Percentiles rank a stretch among this genome's conserved stretches.
phyloP scores from a whole-genome alignment of 306 rosid genomes.

The Pterocarpus santalinus region DNA sequence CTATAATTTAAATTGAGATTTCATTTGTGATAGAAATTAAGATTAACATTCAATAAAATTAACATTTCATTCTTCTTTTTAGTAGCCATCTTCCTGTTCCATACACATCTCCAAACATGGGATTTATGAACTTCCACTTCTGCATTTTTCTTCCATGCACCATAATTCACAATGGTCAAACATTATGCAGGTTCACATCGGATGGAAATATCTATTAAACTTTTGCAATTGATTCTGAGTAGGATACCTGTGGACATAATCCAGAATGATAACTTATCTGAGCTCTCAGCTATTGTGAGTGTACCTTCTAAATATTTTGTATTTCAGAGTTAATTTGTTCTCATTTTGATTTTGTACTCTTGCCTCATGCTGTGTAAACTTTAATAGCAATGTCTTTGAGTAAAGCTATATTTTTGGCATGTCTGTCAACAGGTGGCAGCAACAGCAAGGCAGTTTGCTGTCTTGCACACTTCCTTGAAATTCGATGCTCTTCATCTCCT shows the following conservation, averaged over 20 bases:
- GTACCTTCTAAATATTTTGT: conserved; percentile 12
- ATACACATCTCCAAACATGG: conserved; percentile 4
- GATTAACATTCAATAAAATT: not conserved
- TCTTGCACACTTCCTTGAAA: conserved; percentile 77
- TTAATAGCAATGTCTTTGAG: not conserved
- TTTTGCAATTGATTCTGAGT: conserved; percentile 67
- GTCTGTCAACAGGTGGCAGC: conserved; percentile 62
- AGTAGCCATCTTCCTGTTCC: conserved; percentile 28
- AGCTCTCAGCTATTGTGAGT: conserved; percentile 81
- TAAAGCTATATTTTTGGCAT: conserved; percentile 18
- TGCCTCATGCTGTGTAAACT: conserved; percentile 25
- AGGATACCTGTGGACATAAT: conserved; percentile 63
- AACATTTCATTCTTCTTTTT: conserved; percentile 18
- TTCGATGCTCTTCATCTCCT: conserved; percentile 87
- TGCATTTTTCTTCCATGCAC: conserved; percentile 25
- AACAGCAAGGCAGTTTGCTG: conserved; percentile 79
- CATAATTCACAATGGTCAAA: conserved; percentile 42
- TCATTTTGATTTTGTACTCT: conserved; percentile 36
- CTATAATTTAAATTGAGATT: not conserved
- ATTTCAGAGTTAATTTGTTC: conserved; percentile 29
- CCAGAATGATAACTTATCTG: conserved; percentile 56
- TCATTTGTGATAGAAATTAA: not conserved
- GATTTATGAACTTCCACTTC: conserved; percentile 14
- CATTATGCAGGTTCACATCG: conserved; percentile 71
- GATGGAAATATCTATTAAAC: conserved; percentile 72